Base-by-base conservation (phyloP, 208 protist genomes). In the Acanthamoeba polyphaga region DNA sequence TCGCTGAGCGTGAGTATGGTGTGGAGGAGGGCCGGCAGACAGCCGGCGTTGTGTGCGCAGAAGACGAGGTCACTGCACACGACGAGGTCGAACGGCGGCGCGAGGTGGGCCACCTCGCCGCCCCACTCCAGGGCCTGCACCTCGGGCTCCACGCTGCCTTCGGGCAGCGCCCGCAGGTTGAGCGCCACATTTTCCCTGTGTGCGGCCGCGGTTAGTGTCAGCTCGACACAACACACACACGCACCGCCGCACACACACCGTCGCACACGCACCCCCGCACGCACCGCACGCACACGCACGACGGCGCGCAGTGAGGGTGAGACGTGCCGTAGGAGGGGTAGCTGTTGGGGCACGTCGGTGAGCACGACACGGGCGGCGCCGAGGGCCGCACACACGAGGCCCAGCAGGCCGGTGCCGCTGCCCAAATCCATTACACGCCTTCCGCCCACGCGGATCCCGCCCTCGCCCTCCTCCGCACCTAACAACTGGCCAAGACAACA, bases 11-110 rank as follows among this genome's bases (percentile, higher is more conserved):
- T n/a, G 55, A 89, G 82, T 9, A 89, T 89, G 43, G 82, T 64
- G 10, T 66, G 46, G 27, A 89, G 82, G 9, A 89, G 82, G 12
- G 82, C 82, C n/a, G 82, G 82, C 43, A 89, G 82, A 19, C 82
- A 89, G 5, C 55, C 82, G 53, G 49, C 49, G 32, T 89, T 89
- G 82, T 89, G 82, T 9, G 82, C 82, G 82, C 82, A 89, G 51
- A 89, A 89, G 13, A 89, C 49, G 53, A 89, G 82, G 53, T 89
- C 82, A 49, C 82, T 89, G 82, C 82, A 89, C 82, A 89, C 32
- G 15, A 89, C 82, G 1, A 89, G 29, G 32, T 89, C 82, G 51
- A 68, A 89, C 32, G 82, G 82, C 46, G 82, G 82, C 2, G 17
- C 8, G 29, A 80, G 34, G 43, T 80, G 72, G 8, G 32, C 38